Evolutionary conservation across 306 rosid genomes (phyloP), one percentile per base, ranked within the genome.

Genomic region (Vachellia collinsii): DNA sequence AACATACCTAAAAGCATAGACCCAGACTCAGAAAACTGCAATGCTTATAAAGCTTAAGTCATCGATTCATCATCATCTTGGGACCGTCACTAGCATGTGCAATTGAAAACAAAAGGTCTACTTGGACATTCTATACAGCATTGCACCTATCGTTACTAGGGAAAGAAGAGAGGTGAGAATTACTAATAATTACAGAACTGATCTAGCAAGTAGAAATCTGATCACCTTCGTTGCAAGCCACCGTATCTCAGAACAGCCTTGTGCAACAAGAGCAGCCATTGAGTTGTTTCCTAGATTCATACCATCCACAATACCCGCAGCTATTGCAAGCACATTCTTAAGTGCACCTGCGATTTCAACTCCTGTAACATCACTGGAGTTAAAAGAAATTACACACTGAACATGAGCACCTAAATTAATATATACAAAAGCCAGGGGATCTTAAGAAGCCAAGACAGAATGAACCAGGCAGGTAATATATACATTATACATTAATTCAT

Each of bases 311-410:
- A 92, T 94, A 75, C 98, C 98, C 34, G 98, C 97, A 17, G 99
- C 97, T 90, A 94, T 93, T 43, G 97, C 97, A 10, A 93, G 94
- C 64, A 94, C 99, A 82, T 94, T 94, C 84, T 94, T 94, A 8
- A 94, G 94, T 42, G 97, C 99, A 87, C 97, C 97, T 44, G 99
- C 91, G 84, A 94, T 92, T 89, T 94, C 99, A 83, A 94, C 97
- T 83, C 97, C 99, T 90, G 93, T 91, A 85, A 93, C 99, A 81
- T 94, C 99, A 88, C 99, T 94, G 99, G 87, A 90, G 89, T 87
- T 83, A 94, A 92, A 93, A 91, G 95, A 91, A 86, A 90, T 91
- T 89, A 94, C 85, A 89, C 89, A 83, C 90, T 81, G 86, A 87
- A 84, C 90, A 69, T 50, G 78, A 77, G 80, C 72, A 50, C 76